phyloP scores from a whole-genome alignment of 148 eudicot species.

The Rhododendron ovatum region DNA sequence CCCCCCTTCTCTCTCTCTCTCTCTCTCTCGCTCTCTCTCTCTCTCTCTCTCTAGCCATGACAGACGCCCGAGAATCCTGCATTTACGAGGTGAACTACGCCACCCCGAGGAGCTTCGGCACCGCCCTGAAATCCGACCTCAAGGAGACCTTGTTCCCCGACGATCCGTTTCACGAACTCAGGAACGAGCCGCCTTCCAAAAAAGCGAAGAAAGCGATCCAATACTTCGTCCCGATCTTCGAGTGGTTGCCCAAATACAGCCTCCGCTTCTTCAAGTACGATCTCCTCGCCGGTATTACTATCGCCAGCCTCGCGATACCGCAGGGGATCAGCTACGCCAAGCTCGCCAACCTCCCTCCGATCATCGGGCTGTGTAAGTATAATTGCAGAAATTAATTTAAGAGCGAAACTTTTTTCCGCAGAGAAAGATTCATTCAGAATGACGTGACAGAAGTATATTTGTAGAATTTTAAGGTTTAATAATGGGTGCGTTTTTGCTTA shows the following conservation, averaged over 20 bases:
- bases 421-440: not conserved
- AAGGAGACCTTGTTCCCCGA: conserved; percentile 76
- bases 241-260: conserved; percentile 67
- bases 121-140: conserved; percentile 33
- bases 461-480: not conserved
- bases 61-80: not conserved
- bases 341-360: conserved; percentile 70
- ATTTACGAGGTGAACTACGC: conserved; percentile 39
- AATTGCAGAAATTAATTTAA: not conserved
- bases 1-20: not conserved
- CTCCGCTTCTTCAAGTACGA: conserved; percentile 49
- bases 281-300: conserved; percentile 85
- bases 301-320: conserved; percentile 94
- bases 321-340: conserved; percentile 98
- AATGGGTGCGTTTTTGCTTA: not conserved
- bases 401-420: not conserved
- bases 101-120: conserved; percentile 32
- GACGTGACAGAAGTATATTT: not conserved
- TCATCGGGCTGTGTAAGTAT: conserved; percentile 81
- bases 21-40: not conserved
- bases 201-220: conserved; percentile 25
- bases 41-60: not conserved
- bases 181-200: conserved; percentile 21
- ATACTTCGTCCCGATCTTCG: conserved; percentile 66
- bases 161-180: conserved; percentile 53